These are phyloP conservation scores for Leishmania guyanensis DNA, from an alignment of 208 protist species.

Conservation along the genomic window DNA sequence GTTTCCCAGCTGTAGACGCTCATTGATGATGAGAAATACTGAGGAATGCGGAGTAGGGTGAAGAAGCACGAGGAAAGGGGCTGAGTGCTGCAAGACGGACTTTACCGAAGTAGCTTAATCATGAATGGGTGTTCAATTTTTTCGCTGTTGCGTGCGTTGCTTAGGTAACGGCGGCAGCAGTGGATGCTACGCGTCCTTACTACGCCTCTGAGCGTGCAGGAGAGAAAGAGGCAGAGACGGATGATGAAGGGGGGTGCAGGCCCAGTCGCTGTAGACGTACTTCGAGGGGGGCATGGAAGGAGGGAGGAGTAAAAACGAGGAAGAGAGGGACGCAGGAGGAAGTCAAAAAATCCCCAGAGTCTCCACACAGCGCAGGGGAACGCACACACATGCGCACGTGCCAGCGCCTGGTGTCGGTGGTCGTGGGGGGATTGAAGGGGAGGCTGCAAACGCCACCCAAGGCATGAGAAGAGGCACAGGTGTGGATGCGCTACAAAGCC, in stretches of 20 bases:
- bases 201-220: not conserved
- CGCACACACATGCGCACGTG: not conserved
- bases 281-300: not conserved
- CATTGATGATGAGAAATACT: conserved; percentile 10
- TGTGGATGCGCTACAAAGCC: not conserved
- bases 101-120: not conserved
- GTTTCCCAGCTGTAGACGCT: conserved; percentile 86
- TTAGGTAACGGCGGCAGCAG: not conserved
- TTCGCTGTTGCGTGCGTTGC: not conserved
- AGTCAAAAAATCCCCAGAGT: not conserved
- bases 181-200: not conserved
- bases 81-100: not conserved
- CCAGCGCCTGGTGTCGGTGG: not conserved
- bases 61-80: not conserved
- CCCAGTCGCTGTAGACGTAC: not conserved
- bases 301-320: not conserved
- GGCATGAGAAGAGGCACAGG: not conserved
- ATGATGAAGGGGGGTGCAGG: not conserved
- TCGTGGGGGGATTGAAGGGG: not conserved
- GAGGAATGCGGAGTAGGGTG: not conserved
- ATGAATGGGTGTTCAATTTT: not conserved
- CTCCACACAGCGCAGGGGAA: not conserved
- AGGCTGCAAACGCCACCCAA: not conserved
- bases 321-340: not conserved
- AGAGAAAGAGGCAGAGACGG: not conserved